Percentiles rank a stretch among this genome's conserved stretches.
Evolutionary conservation across 2,329 filamentous ascomycete genomes (phyloP).

Genomic region (Penicillium hordei): DNA sequence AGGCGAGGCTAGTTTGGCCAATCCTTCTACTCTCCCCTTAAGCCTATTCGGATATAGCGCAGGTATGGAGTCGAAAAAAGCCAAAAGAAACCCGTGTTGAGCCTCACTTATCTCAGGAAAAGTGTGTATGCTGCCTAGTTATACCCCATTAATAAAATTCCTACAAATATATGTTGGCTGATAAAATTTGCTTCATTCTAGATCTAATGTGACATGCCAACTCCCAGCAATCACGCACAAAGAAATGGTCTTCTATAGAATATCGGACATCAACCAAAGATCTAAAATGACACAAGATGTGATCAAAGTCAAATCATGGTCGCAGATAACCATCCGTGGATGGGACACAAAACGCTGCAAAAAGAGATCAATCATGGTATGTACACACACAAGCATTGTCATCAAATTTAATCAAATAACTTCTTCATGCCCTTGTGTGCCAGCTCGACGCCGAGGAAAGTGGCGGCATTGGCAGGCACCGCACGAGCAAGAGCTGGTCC

Average conservation of each 20-base stretch:
- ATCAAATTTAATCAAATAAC: conserved; percentile 38
- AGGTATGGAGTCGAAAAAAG: background rate
- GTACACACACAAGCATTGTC: conserved; percentile 4
- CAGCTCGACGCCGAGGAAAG: conserved; percentile 63
- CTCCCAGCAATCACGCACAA: background rate
- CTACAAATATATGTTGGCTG: background rate
- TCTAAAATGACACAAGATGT: background rate
- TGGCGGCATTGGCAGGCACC: conserved; percentile 93
- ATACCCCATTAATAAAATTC: too few species aligned
- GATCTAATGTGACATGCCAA: background rate
- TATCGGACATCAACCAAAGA: background rate
- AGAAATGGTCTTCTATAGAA: conserved; percentile 2
- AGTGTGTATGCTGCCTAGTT: background rate
- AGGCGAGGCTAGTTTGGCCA: background rate
- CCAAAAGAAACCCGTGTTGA: background rate
- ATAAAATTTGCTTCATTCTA: background rate
- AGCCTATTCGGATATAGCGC: background rate
- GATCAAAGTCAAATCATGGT: conserved; percentile 5
- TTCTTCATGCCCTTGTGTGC: conserved; percentile 53
- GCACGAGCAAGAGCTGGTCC: conserved; percentile 89
- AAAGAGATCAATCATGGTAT: conserved; percentile 9
- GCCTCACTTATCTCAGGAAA: conserved; percentile 3
- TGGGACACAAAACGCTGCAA: conserved; percentile 20
- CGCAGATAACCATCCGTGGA: conserved; percentile 16
- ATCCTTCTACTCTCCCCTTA: background rate